Evolutionary conservation across 2,329 filamentous ascomycete genomes (phyloP).

Genomic region (Diaporthe eres): DNA sequence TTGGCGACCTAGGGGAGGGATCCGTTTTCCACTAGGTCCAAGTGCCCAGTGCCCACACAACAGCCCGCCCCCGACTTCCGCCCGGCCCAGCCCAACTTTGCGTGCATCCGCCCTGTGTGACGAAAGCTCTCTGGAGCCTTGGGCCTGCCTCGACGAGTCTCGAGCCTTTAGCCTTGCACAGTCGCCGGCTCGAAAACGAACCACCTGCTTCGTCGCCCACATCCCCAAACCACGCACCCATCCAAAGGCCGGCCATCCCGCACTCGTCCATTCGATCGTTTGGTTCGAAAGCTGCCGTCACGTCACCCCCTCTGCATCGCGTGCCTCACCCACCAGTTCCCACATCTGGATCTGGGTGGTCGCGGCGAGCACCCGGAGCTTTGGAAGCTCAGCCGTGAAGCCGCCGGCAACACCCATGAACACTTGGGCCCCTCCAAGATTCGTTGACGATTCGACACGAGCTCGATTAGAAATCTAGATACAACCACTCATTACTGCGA

Average conservation of each 20-base stretch:
- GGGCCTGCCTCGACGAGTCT: neutral
- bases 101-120: slow-evolving; percentile 32
- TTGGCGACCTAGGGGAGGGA: slow-evolving; percentile 2
- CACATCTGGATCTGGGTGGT: slow-evolving; percentile 7
- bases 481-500: neutral
- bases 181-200: neutral
- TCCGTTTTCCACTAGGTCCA: neutral
- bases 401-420: slow-evolving; percentile 28
- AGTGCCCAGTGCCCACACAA: slow-evolving; percentile 9
- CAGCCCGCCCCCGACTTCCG: slow-evolving; percentile 10
- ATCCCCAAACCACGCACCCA: neutral
- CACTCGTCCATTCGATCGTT: neutral
- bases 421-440: slow-evolving; percentile 23
- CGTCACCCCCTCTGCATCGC: neutral
- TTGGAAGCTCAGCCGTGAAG: slow-evolving; percentile 28
- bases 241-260: slow-evolving; percentile 2
- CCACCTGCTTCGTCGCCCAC: neutral
- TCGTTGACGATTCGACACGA: slow-evolving; percentile 27
- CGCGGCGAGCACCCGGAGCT: slow-evolving; percentile 27
- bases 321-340: slow-evolving; percentile 1
- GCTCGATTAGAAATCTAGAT: neutral
- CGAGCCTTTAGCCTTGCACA: neutral
- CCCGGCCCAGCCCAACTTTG: slow-evolving; percentile 20
- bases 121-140: slow-evolving; percentile 41
- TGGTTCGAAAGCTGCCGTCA: slow-evolving; percentile 2